Percentiles rank a stretch among this genome's conserved stretches.
Conservation (phyloP, 2,329 filamentous ascomycete species). For the Pezicula rhizophila region DNA sequence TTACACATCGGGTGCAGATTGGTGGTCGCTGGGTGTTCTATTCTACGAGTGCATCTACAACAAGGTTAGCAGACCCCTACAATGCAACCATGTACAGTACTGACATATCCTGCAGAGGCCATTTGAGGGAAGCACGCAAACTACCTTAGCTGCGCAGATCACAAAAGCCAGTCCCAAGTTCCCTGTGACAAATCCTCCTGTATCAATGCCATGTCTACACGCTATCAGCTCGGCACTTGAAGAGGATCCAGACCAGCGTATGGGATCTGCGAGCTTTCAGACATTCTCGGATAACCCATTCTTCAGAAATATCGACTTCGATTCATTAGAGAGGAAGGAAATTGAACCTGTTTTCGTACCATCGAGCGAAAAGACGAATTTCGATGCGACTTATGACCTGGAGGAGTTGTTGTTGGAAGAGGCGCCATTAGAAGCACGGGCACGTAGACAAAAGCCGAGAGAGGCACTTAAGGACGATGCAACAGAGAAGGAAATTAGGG, state of each 20-base stretch:
- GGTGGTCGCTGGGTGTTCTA: slow-evolving; percentile 97
- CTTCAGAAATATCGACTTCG: slow-evolving; percentile 82
- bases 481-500: slow-evolving; percentile 87
- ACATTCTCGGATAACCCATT: slow-evolving; percentile 85
- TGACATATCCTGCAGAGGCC: slow-evolving; percentile 56
- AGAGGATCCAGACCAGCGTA: slow-evolving; percentile 70
- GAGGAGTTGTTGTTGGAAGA: slow-evolving; percentile 92
- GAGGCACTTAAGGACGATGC: slow-evolving; percentile 91
- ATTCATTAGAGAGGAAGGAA: slow-evolving; percentile 75
- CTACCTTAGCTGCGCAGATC: slow-evolving; percentile 73
- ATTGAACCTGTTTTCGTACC: slow-evolving; percentile 88
- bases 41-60: slow-evolving; percentile 99
- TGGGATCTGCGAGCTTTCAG: slow-evolving; percentile 77
- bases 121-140: slow-evolving; percentile 85
- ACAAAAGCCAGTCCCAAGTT: slow-evolving; percentile 77
- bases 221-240: slow-evolving; percentile 81
- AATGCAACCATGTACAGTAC: background rate
- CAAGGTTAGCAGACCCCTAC: slow-evolving; percentile 55
- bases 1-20: slow-evolving; percentile 87
- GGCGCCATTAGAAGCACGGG: slow-evolving; percentile 86
- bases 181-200: slow-evolving; percentile 86
- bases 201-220: slow-evolving; percentile 81
- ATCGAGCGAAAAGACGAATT: slow-evolving; percentile 97
- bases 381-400: slow-evolving; percentile 95
- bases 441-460: slow-evolving; percentile 86